Evolutionary conservation across 2,329 filamentous ascomycete genomes (phyloP).

Genomic region (Hymenoscyphus fructigenus): DNA sequence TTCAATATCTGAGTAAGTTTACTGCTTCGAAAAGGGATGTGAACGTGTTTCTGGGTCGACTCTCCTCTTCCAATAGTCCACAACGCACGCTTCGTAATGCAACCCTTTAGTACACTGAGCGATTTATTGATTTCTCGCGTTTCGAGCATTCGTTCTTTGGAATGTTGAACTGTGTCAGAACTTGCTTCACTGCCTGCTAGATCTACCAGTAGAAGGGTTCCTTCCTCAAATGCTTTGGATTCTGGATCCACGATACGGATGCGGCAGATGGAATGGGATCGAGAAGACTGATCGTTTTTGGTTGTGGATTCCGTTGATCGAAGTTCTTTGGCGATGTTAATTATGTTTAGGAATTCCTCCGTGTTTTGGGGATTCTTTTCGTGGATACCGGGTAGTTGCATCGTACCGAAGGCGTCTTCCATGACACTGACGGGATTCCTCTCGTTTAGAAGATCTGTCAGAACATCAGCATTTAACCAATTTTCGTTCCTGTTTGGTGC

Average conservation of each 20-base stretch:
- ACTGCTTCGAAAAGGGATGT: constrained; percentile 88
- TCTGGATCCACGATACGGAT: constrained; percentile 40
- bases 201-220: constrained; percentile 48
- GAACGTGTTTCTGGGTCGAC: constrained; percentile 61
- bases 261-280: constrained; percentile 50
- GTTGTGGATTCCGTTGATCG: constrained; percentile 44
- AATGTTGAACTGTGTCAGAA: constrained; percentile 83
- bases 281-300: constrained; percentile 49
- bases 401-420: constrained; percentile 46
- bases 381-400: constrained; percentile 45
- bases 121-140: constrained; percentile 98
- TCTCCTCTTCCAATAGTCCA: constrained; percentile 32
- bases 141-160: constrained; percentile 81
- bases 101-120: constrained; percentile 67
- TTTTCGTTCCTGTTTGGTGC: constrained; percentile 86
- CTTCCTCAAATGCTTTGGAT: constrained; percentile 32
- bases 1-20: constrained; percentile 80
- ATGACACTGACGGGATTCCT: constrained; percentile 44
- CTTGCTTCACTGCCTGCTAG: constrained; percentile 62
- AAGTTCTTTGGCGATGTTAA: constrained; percentile 64
- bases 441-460: constrained; percentile 45
- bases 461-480: constrained; percentile 78
- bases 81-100: constrained; percentile 40
- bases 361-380: constrained; percentile 40
- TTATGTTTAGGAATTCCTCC: constrained; percentile 74